These are phyloP conservation scores for Marasmius fiardii DNA, from an alignment of 1,284 basidiomycete genomes.

Conservation along the genomic window DNA sequence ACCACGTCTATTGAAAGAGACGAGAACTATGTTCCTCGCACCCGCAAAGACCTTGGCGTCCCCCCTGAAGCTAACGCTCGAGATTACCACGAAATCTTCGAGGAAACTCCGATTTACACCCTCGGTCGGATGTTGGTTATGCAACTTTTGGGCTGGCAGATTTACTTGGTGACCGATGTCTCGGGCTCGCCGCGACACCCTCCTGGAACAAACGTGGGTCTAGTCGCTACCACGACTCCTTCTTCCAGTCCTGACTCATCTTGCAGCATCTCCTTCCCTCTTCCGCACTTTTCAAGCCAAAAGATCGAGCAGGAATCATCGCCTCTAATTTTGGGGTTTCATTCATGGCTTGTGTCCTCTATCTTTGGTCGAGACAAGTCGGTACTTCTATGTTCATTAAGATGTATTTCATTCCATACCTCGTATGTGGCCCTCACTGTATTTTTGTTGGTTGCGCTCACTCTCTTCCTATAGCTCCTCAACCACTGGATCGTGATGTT, in stretches of 20 bases:
- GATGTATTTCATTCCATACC: constrained; percentile 37
- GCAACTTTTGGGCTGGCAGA: constrained; percentile 75
- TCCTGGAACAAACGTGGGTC: constrained; percentile 33
- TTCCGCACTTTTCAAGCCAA: constrained; percentile 37
- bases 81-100: constrained; percentile 55
- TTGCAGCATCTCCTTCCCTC: constrained; percentile 36
- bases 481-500: constrained; percentile 44
- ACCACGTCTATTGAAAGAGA: constrained; percentile 58
- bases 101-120: constrained; percentile 59
- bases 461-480: constrained; percentile 16
- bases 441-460: constrained; percentile 1
- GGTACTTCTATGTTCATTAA: constrained; percentile 24
- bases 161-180: constrained; percentile 56
- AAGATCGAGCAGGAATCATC: constrained; percentile 48
- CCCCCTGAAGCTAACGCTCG: constrained; percentile 30
- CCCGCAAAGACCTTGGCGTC: constrained; percentile 47
- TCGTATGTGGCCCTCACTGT: constrained; percentile 25
- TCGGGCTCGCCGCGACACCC: constrained; percentile 40
- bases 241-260: neutral
- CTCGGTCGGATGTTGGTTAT: constrained; percentile 48
- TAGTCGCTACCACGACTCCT: neutral
- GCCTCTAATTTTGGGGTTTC: constrained; percentile 53
- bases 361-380: constrained; percentile 21
- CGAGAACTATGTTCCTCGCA: constrained; percentile 60
- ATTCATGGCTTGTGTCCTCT: constrained; percentile 40